These are phyloP conservation scores for Medicago ruthenica DNA, from an alignment of 306 rosid genomes.

Conservation along the genomic window DNA sequence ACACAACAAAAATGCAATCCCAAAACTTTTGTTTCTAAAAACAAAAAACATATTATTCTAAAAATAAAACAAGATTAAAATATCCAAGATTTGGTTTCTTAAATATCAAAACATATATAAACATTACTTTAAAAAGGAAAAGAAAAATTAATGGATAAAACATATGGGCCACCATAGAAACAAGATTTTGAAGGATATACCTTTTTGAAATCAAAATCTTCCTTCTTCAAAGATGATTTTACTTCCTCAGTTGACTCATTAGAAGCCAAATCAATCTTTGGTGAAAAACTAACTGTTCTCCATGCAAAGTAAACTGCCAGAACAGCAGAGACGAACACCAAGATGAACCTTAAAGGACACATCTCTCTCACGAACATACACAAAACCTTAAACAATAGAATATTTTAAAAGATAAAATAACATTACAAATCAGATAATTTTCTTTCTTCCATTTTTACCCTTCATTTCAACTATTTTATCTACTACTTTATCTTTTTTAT, in stretches of 20 bases:
- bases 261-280: conserved; percentile 35
- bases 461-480: too few species aligned
- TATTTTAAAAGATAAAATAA: too few species aligned
- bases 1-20: not conserved
- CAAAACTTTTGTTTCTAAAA: conserved; percentile 5
- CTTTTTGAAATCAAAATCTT: conserved; percentile 42
- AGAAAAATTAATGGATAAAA: not conserved
- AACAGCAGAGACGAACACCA: conserved; percentile 80
- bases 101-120: not conserved
- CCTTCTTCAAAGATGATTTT: conserved; percentile 21
- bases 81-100: conserved; percentile 1
- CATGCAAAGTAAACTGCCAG: conserved; percentile 75
- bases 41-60: not conserved
- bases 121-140: not conserved
- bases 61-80: not conserved
- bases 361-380: conserved; percentile 34
- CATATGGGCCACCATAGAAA: not conserved
- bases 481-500: too few species aligned
- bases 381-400: not conserved
- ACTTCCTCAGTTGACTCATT: conserved; percentile 38
- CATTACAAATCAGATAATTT: too few species aligned
- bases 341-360: conserved; percentile 81
- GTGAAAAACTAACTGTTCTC: conserved; percentile 59
- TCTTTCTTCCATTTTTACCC: too few species aligned
- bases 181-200: conserved; percentile 33